Base-by-base conservation (phyloP, 192 early-diverging fungal genomes). In the Umbelopsis sp. region DNA sequence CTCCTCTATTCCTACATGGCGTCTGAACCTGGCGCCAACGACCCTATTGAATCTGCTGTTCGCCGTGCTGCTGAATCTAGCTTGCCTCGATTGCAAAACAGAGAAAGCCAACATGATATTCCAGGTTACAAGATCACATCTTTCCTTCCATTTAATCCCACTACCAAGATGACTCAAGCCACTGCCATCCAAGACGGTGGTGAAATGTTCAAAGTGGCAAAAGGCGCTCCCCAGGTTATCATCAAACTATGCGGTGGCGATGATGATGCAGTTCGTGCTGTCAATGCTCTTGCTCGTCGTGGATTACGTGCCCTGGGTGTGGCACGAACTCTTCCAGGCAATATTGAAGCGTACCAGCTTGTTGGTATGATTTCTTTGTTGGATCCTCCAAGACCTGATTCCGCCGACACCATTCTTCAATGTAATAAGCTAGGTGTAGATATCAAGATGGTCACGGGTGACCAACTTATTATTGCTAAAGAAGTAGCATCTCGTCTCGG, bases 211-310 rank as follows among this genome's bases (percentile, higher is more conserved):
- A 90, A 92, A 76, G 88, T 88, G 52, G 91, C 94, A 74, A 97
- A 97, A 84, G 95, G 95, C 70, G 95, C 95, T 22, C 94, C 94
- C 5, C 94, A 95, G 74, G 94, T 95, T 58, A 93, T 96, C 70
- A 87, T 92, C 73, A 84, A 84, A 76, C 88, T 95, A 41, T 87
- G 84, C 16, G 91, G 91, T 74, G 90, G 89, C 52, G 88, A 94
- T 78, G 88, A 91, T 71, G 90, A 93, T 69, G 95, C 92, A 16
- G 86, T 85, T 15, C 85, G 83, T 50, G 94, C 94, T 20, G 94
- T 97, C 51, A 92, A 91, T 68, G 74, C 86, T 71, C 89, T 97
- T 70, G 95, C 95, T 4, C 78, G 84, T 47, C 89, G 94, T 67
- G 95, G 95, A 74, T 84, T 94, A 64, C 91, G 94, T 74, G 93